phyloP scores from a whole-genome alignment of 352 stramenopile genomes.

The Plasmopara halstedii region DNA sequence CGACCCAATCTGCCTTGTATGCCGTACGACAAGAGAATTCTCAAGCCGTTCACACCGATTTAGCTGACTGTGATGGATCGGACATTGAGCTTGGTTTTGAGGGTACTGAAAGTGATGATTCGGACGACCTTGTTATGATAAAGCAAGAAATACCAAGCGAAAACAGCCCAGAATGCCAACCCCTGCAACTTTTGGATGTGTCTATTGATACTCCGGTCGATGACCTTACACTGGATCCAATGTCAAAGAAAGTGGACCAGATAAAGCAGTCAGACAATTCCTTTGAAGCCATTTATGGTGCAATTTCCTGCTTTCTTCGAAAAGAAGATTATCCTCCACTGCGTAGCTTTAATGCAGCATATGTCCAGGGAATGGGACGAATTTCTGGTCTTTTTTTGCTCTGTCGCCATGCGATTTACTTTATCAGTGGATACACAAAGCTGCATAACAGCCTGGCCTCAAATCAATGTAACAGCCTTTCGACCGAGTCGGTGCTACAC shows the following conservation, averaged over 20 bases:
- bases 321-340: conserved; percentile 58
- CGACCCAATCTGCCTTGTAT: conserved; percentile 36
- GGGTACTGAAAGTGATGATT: conserved; percentile 23
- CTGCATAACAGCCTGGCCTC: conserved; percentile 18
- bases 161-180: neutral
- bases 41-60: neutral
- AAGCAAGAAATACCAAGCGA: neutral
- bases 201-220: neutral
- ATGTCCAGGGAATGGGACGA: conserved; percentile 55
- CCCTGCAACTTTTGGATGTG: neutral
- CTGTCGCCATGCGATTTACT: conserved; percentile 48
- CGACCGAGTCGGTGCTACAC: neutral
- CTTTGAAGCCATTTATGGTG: conserved; percentile 42
- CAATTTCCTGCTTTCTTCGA: conserved; percentile 52
- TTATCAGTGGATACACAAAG: conserved; percentile 59
- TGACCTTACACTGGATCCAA: conserved; percentile 1
- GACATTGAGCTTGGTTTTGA: conserved; percentile 14
- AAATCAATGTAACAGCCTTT: neutral
- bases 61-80: conserved; percentile 3
- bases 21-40: conserved; percentile 2
- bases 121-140: conserved; percentile 20
- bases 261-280: conserved; percentile 40
- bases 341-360: conserved; percentile 45
- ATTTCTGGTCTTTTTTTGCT: conserved; percentile 48
- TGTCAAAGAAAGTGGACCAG: conserved; percentile 11